Base-by-base conservation (phyloP, 73 alveolate species). In the Tetrahymena borealis region DNA sequence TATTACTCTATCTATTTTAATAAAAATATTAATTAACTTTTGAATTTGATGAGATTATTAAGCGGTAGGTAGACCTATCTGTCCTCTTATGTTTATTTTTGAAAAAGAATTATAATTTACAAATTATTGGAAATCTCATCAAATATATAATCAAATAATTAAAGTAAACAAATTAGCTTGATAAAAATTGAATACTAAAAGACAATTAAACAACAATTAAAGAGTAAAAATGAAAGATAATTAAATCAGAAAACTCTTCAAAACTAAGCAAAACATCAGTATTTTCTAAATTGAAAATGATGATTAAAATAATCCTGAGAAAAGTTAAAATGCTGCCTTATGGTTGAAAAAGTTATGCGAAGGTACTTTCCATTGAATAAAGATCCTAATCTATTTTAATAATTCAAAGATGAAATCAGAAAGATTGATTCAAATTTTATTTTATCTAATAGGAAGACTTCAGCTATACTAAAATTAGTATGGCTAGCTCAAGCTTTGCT, bases 31-130 rank as follows among this genome's bases (percentile, higher is more conserved):
- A n/a, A n/a, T n/a, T n/a, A n/a, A n/a, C 10, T 60, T 60, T 60
- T 60, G 85, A 60, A 60, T 60, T 24, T 60, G 28, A 24, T 60
- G 85, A 60, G n/a, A 24, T 5, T 18, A 15, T 24, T 60, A 32
- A 60, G n/a, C 85, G 28, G 85, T 60, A 60, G 85, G 85, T 60
- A 60, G 85, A 60, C 85, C 85, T 60, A 60, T 60, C 85, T 60
- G 1, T 24, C n/a, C n/a, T n/a, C n/a, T n/a, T n/a, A n/a, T n/a
- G n/a, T n/a, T n/a, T n/a, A n/a, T n/a, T n/a, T n/a, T n/a, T n/a
- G n/a, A n/a, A n/a, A n/a, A n/a, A n/a, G n/a, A n/a, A n/a, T n/a
- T n/a, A n/a, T n/a, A n/a, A n/a, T n/a, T n/a, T n/a, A n/a, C n/a
- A n/a, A n/a, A n/a, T n/a, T n/a, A n/a, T n/a, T n/a, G n/a, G n/a